These are phyloP conservation scores for Neonectria magnoliae DNA, from an alignment of 2,329 filamentous ascomycete genomes.

Conservation along the genomic window DNA sequence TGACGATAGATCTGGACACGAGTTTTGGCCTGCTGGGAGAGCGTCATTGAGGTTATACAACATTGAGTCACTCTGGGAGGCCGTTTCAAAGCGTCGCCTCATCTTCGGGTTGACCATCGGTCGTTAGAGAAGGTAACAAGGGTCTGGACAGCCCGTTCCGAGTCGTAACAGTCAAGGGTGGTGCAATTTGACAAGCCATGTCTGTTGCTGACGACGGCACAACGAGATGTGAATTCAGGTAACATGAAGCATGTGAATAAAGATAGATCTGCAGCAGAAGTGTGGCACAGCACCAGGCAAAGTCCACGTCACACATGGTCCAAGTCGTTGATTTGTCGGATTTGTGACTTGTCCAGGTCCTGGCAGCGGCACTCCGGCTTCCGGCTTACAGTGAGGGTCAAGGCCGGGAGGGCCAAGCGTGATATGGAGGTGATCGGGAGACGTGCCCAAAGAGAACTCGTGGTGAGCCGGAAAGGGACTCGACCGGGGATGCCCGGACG, in stretches of 20 bases:
- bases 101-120: background rate
- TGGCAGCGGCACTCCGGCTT: background rate
- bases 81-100: background rate
- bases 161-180: background rate
- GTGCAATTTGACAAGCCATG: background rate
- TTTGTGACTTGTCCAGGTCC: background rate
- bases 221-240: background rate
- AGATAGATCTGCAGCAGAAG: slow-evolving; percentile 9
- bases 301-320: slow-evolving; percentile 13
- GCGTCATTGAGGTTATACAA: background rate
- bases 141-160: background rate
- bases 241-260: slow-evolving; percentile 1
- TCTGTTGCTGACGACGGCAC: background rate
- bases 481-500: slow-evolving; percentile 10
- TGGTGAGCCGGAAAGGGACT: slow-evolving; percentile 25
- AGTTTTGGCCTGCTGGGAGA: background rate
- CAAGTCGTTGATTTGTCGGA: background rate
- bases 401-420: slow-evolving; percentile 12
- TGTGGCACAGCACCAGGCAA: slow-evolving; percentile 22
- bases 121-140: background rate
- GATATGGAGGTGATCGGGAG: slow-evolving; percentile 26
- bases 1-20: background rate
- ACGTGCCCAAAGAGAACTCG: slow-evolving; percentile 34
- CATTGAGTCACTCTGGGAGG: background rate
- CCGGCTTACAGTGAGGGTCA: slow-evolving; percentile 6